Conservation (phyloP, 2,329 filamentous ascomycete genomes). For the Remersonia thermophila region DNA sequence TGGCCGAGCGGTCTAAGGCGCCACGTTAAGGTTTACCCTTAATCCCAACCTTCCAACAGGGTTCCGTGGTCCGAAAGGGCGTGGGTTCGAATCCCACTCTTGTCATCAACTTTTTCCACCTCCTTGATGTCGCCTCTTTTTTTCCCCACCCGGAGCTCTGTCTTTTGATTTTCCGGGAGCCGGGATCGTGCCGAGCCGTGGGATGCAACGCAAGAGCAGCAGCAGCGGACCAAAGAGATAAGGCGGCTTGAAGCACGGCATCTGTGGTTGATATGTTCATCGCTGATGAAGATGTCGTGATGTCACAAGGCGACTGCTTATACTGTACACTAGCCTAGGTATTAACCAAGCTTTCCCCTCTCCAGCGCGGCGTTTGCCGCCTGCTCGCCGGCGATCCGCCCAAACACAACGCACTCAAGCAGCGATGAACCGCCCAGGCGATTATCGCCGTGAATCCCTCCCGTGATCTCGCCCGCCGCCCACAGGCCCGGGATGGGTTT, state of each 20-base stretch:
- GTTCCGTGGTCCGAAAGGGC: conserved; percentile 13
- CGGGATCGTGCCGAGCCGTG: no score
- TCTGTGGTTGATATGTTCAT: no score
- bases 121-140: neutral
- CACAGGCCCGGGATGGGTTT: conserved; percentile 42
- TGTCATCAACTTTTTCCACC: conserved; percentile 8
- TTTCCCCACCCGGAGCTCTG: neutral
- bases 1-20: conserved; percentile 15
- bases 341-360: no score
- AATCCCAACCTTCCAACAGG: conserved; percentile 8
- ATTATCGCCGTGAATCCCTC: conserved; percentile 52
- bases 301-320: no score
- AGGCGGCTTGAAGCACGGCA: no score
- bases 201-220: no score
- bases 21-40: conserved; percentile 15
- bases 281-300: no score
- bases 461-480: conserved; percentile 53
- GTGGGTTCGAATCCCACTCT: conserved; percentile 16
- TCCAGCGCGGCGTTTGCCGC: conserved; percentile 23
- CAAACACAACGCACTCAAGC: conserved; percentile 53
- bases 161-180: neutral
- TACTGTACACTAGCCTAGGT: no score
- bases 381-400: conserved; percentile 41
- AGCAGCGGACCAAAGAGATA: no score
- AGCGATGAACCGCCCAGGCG: conserved; percentile 48